Conservation (phyloP, 2,329 filamentous ascomycete genomes). For the Plenodomus lindquistii region DNA sequence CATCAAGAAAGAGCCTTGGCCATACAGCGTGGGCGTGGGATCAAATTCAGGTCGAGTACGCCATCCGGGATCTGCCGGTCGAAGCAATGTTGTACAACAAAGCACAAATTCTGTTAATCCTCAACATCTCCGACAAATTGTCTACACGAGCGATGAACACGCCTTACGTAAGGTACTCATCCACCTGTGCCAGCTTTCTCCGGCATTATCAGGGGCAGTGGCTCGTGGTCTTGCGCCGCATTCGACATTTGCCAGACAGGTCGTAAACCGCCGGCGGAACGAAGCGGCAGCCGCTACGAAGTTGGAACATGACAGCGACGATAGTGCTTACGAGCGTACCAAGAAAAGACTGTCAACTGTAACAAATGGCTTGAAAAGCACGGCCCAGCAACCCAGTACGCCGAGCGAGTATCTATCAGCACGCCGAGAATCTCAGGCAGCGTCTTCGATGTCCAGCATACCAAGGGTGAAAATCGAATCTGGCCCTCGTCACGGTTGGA, state of each 20-base stretch:
- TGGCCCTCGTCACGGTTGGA: not conserved
- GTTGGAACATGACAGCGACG: not conserved
- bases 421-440: slow-evolving; percentile 3
- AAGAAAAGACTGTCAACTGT: slow-evolving; percentile 4
- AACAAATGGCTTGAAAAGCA: not conserved
- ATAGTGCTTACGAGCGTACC: slow-evolving; percentile 11
- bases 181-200: slow-evolving; percentile 36
- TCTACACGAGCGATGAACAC: slow-evolving; percentile 24
- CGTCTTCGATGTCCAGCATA: not conserved
- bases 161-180: slow-evolving; percentile 27
- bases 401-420: not conserved
- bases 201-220: slow-evolving; percentile 37
- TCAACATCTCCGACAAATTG: slow-evolving; percentile 32
- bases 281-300: not conserved
- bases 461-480: slow-evolving; percentile 13
- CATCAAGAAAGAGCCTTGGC: slow-evolving; percentile 11
- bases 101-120: slow-evolving; percentile 23
- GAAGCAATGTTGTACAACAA: slow-evolving; percentile 1
- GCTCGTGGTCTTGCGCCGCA: slow-evolving; percentile 37
- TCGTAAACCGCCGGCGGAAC: not conserved
- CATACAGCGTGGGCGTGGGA: not conserved
- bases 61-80: not conserved
- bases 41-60: slow-evolving; percentile 1
- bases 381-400: not conserved
- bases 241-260: slow-evolving; percentile 29